Conservation (phyloP, 2,329 filamentous ascomycete species). For the Orbilia blumenaviensis region DNA sequence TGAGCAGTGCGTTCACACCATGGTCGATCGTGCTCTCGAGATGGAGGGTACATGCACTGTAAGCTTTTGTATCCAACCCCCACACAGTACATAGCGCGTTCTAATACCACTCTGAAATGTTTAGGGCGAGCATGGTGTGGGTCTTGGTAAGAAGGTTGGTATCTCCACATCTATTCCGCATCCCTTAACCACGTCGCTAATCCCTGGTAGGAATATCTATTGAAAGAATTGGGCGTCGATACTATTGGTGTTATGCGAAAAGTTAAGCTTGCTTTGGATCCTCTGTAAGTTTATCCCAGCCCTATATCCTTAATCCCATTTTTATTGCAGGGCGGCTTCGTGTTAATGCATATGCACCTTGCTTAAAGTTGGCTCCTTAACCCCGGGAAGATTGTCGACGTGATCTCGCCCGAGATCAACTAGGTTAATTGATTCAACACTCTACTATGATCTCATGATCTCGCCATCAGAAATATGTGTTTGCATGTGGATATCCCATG, state of each 20-base stretch:
- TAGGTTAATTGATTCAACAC: background rate
- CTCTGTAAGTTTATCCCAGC: conserved; percentile 60
- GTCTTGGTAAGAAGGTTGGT: conserved; percentile 77
- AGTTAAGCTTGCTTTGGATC: conserved; percentile 84
- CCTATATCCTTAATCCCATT: background rate
- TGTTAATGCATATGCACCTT: conserved; percentile 16
- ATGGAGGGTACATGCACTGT: conserved; percentile 91
- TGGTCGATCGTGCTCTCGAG: conserved; percentile 87
- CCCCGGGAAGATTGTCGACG: conserved; percentile 88
- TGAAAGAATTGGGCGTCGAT: conserved; percentile 80
- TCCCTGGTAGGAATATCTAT: conserved; percentile 67
- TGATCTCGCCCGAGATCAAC: conserved; percentile 58
- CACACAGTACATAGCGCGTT: too few species aligned
- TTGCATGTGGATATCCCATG: background rate
- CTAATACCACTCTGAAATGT: conserved; percentile 22
- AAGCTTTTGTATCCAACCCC: too few species aligned
- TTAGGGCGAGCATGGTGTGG: conserved; percentile 81
- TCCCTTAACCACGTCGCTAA: background rate
- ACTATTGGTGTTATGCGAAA: conserved; percentile 85
- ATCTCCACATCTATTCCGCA: background rate
- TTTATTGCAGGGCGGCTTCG: background rate
- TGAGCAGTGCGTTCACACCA: conserved; percentile 82
- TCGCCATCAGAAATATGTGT: background rate
- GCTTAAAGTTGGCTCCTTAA: conserved; percentile 79
- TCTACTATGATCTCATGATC: conserved; percentile 23